phyloP scores from a whole-genome alignment of 495 filamentous ascomycete species.

The Talaromyces proteolyticus region DNA sequence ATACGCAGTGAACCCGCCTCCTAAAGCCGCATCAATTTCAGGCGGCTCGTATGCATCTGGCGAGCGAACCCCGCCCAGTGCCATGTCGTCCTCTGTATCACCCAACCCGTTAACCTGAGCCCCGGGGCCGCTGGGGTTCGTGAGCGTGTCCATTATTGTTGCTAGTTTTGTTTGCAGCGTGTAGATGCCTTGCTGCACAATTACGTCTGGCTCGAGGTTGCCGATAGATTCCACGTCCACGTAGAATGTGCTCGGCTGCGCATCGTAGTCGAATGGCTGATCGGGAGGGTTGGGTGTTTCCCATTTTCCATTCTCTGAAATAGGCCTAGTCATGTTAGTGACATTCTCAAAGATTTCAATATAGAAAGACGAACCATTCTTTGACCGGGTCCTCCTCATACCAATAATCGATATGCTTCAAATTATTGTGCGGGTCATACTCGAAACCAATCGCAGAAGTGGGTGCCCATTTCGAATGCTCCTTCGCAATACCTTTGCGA shows the following conservation, averaged over 20 bases:
- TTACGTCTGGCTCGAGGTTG: constrained; percentile 76
- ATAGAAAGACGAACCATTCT: constrained; percentile 76
- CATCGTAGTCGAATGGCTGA: constrained; percentile 87
- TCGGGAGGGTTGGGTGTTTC: constrained; percentile 73
- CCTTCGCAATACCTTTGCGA: constrained; percentile 98
- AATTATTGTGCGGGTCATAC: constrained; percentile 94
- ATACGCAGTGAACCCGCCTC: constrained; percentile 73
- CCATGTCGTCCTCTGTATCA: constrained; percentile 46
- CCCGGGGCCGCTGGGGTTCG: constrained; percentile 37
- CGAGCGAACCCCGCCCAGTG: constrained; percentile 55
- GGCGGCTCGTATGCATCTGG: constrained; percentile 54
- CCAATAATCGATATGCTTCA: constrained; percentile 87
- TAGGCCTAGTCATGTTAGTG: constrained; percentile 53
- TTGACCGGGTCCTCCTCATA: constrained; percentile 76
- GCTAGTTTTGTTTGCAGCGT: constrained; percentile 88
- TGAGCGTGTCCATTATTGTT: constrained; percentile 69
- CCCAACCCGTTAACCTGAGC: constrained; percentile 39
- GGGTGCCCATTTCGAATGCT: constrained; percentile 96
- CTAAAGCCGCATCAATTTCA: constrained; percentile 49
- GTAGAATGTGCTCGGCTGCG: constrained; percentile 78
- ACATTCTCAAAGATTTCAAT: not conserved
- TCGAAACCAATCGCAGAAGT: constrained; percentile 91
- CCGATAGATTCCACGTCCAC: constrained; percentile 88
- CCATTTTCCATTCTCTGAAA: constrained; percentile 77
- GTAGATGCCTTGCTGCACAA: constrained; percentile 84